phyloP scores from a whole-genome alignment of 352 stramenopile genomes.

The Globisporangium rhizosaccharum region DNA sequence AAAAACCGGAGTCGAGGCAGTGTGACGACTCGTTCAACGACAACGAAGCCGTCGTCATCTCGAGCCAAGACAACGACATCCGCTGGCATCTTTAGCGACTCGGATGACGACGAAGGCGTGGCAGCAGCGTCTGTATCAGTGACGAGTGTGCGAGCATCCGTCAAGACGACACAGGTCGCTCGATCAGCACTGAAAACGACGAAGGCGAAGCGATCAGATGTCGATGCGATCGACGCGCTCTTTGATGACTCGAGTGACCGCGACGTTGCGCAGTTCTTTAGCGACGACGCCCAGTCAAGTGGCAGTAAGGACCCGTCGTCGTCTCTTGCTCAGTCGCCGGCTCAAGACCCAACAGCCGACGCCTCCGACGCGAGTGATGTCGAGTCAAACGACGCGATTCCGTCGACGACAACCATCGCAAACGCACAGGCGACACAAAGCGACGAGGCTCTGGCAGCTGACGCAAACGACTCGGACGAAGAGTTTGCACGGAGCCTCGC shows the following conservation, averaged over 20 bases:
- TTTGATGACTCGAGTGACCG: conserved; percentile 49
- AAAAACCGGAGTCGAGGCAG: conserved; percentile 11
- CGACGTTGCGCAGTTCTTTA: conserved; percentile 32
- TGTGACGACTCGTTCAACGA: background rate
- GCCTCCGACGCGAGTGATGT: background rate
- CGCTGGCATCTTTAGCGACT: conserved; percentile 5
- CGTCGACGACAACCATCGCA: background rate
- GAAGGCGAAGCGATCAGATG: conserved; percentile 5
- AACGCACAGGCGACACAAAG: background rate
- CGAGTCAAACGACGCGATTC: background rate
- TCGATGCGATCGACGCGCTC: conserved; percentile 62
- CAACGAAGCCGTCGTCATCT: background rate
- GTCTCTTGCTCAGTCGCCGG: too few species aligned
- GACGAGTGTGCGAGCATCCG: background rate
- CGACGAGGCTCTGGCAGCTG: background rate
- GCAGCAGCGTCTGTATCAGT: background rate
- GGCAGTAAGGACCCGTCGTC: too few species aligned
- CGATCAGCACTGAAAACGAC: conserved; percentile 2
- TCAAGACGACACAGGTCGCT: conserved; percentile 3
- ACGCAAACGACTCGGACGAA: conserved; percentile 5
- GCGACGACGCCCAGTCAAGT: background rate
- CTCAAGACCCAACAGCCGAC: too few species aligned
- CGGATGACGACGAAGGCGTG: conserved; percentile 6
- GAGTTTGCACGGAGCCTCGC: conserved; percentile 4
- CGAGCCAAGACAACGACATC: background rate